Evolutionary conservation across 257 asterid species (phyloP).

Genomic region (Hygrophila difformis): DNA sequence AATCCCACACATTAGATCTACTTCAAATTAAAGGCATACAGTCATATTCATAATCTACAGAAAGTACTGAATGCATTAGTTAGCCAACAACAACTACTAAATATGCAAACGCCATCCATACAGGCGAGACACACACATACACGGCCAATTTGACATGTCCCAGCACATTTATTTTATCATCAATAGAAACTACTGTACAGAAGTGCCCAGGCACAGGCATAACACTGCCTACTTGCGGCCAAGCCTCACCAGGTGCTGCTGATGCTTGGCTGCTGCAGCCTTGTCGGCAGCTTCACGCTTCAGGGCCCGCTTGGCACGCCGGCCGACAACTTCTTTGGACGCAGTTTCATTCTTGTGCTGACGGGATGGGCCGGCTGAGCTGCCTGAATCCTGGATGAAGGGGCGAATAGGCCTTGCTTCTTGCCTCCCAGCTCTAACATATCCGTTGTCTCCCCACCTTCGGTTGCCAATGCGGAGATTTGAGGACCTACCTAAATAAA

Average conservation of each 20-base stretch:
- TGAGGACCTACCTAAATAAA: slow-evolving; percentile 37
- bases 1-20: no score
- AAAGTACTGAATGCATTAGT: no score
- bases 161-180: neutral
- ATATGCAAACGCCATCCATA: no score
- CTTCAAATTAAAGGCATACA: no score
- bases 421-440: slow-evolving; percentile 74
- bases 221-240: slow-evolving; percentile 21
- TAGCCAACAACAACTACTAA: no score
- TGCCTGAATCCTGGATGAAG: slow-evolving; percentile 18
- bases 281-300: slow-evolving; percentile 77
- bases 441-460: slow-evolving; percentile 85
- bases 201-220: slow-evolving; percentile 4
- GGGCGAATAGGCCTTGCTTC: slow-evolving; percentile 60
- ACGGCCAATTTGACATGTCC: no score
- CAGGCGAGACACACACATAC: no score
- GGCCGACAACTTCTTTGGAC: slow-evolving; percentile 49
- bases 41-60: no score
- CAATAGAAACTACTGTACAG: neutral
- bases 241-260: slow-evolving; percentile 47
- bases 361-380: slow-evolving; percentile 76
- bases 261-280: slow-evolving; percentile 69
- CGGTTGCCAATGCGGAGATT: slow-evolving; percentile 60
- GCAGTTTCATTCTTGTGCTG: slow-evolving; percentile 45
- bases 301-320: slow-evolving; percentile 74